Base-by-base conservation (phyloP, 2,329 filamentous ascomycete species). In the Aspergillus thermomutatus region DNA sequence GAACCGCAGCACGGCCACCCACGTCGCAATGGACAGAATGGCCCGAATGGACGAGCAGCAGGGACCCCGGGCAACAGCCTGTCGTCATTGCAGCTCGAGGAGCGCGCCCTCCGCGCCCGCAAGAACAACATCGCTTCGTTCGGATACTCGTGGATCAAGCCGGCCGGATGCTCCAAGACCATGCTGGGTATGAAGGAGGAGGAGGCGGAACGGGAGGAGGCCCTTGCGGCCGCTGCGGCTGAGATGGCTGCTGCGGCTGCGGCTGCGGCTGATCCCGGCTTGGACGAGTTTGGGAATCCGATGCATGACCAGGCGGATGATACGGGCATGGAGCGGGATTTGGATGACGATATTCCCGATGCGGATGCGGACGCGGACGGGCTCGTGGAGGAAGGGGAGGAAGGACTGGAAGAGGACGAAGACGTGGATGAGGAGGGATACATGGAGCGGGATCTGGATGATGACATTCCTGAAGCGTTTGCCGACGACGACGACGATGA, bases 171-270 rank as follows among this genome's bases (percentile, higher is more conserved):
- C 54, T 74, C 86, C 56, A 99, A 97, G 80, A 96, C 93, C 1
- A 85, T 96, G 58, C 88, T 95, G 70, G 92, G 95, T 60, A 85
- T 92, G 76, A 87, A 89, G 45, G 94, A 99, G 75, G 94, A 99
- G 77, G 86, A 88, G 63, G 84, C 89, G 10, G 94, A 99, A 78
- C 84, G 90, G 54, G 88, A 93, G 70, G 94, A 99, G 74, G 90
- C 92, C 58, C 85, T 90, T 60, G 87, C 90, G 68, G 84, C 89
- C 2, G 77, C 91, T 4, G 85, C 88, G 55, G 82, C 89, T 67
- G 91, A 95, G 69, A 81, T 95, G 46, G 89, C 88, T 14, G 68
- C 69, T 27, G 87, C 89, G 69, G 83, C 88, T 4, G 76, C 90
- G 10, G 85, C 88, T 51, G 83, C 89, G 82, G 75, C 68, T 10